Base-by-base conservation (phyloP, 352 stramenopile genomes). In the Phytophthora colocasiae region DNA sequence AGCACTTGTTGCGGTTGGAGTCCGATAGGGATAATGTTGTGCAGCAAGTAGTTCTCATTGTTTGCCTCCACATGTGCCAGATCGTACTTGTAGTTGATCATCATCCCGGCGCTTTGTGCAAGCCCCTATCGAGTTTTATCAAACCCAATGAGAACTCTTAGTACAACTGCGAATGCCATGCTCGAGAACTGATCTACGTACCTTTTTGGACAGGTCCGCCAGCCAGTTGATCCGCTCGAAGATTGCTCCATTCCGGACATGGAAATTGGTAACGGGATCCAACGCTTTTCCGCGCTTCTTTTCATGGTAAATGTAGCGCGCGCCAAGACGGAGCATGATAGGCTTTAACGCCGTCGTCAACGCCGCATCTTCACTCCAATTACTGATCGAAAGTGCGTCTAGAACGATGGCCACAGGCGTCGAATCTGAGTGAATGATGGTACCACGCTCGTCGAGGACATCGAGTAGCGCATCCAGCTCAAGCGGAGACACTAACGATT, bases 31-130 rank as follows among this genome's bases (percentile, higher is more conserved):
- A 95, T 92, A 22, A 75, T 72, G 66, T 95, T 91, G 69, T 91
- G 71, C 52, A 95, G 53, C 71, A 95, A 58, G 58, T 95, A 95
- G 54, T 87, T 85, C 29, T 95, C 87, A 66, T 95, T 95, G 70
- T 95, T 95, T 54, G 67, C 63, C 61, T 92, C 87, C 43, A 95
- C 85, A 19, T 78, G 67, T 17, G 67, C 63, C 22, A 95, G 66
- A 58, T 95, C 83, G 60, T 95, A 95, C 69, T 95, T 95, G 82
- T 95, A 95, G 70, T 93, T 95, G 39, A 93, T 83, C 87, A 95
- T 95, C 69, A 95, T 75, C 6, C 87, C 87, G 14, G 83, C 83
- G 39, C 87, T 95, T 70, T 92, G 83, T 15, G 66, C 71, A 17
- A 95, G 63, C 3, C 87, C 85, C 85, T 94, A 53, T 24, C 15